Base-by-base conservation (phyloP, 78 protist genomes). In the Mastigamoeba balamuthi region DNA sequence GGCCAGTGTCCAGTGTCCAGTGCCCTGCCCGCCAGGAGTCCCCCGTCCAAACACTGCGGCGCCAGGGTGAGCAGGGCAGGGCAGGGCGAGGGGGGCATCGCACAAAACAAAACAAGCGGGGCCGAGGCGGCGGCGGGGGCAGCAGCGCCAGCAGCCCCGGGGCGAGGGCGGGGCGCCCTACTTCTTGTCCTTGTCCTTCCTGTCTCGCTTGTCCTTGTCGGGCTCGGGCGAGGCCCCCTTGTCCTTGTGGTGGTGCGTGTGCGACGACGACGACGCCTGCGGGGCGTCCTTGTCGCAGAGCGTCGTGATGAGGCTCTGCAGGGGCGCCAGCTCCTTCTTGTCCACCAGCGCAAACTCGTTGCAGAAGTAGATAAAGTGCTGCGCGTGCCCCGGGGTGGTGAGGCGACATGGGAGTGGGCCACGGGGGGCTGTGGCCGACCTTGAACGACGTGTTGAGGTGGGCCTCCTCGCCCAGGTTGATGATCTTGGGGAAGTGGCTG, bases 401-500 rank as follows among this genome's bases (percentile, higher is more conserved):
- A 25, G 17, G 58, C 58, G 17, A 25, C 58, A 17, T 25, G 17
- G 17, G 17, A 48, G 58, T 48, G n/a, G n/a, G n/a, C n/a, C n/a
- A n/a, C n/a, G n/a, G n/a, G n/a, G n/a, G n/a, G n/a, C n/a, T n/a
- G n/a, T n/a, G n/a, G 17, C 58, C 33, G 33, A 48, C 58, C 17
- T 85, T 85, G 44, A 81, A 77, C 37, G 72, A 81, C 9, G 86
- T 82, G 77, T 90, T 90, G 68, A 92, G 72, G 72, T 92, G 98
- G 7, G 93, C 93, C 69, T 94, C 96, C 39, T 89, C 95, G 9
- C 90, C 92, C 33, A 90, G 76, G 25, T 76, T 39, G 9, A 72
- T 78, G 43, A 94, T 82, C 77, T 70, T 48, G 40, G 70, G 69
- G 76, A 92, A 93, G 81, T 97, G 99, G 4, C 78, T 37, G 84